Base-by-base conservation (phyloP, 139 green algal genomes). In the Prasinococcaceae sp. region DNA sequence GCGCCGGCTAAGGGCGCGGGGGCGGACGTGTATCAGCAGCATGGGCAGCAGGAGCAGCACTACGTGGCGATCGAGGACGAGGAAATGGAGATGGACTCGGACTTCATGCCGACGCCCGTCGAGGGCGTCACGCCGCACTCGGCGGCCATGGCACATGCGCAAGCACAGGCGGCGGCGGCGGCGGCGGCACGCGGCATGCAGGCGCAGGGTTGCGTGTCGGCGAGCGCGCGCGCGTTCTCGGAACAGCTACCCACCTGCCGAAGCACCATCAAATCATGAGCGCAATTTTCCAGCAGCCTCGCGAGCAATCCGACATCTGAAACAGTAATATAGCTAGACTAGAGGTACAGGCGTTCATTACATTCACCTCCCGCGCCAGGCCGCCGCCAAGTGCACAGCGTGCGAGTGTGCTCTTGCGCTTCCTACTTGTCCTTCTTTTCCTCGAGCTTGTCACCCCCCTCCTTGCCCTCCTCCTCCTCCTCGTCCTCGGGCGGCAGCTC, bases 351-450 rank as follows among this genome's bases (percentile, higher is more conserved):
- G 32, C 10, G 32, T 38, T 38, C 10, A 8, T 38, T 17, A 38
- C 10, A 38, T 8, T 38, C 10, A 38, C 10, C 32, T 10, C 10
- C 8, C 10, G 32, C 32, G 8, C 32, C 8, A 38, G 10, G 14
- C 42, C 20, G 6, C 22, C 9, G 20, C 42, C 5, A 16, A 4
- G 14, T 22, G 6, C 48, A 58, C 41, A 23, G 44, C 23, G 61
- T 60, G 54, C 66, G 66, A 58, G 45, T 79, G 3, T 60, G 66
- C 6, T 79, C 66, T 66, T 66, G 58, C 17, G 72, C 67, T 16
- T 42, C 36, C 36, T 42, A 16, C 16, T 42, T 17, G 36, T 42
- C 36, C 36, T 40, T 40, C 10, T n/a, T 40, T n/a, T 9, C 33
- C 10, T 40, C 33, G 9, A 40, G 10, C 33, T 40, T 40, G 10